phyloP scores from a whole-genome alignment of 2,329 filamentous ascomycete genomes.

The Fusarium luffae region DNA sequence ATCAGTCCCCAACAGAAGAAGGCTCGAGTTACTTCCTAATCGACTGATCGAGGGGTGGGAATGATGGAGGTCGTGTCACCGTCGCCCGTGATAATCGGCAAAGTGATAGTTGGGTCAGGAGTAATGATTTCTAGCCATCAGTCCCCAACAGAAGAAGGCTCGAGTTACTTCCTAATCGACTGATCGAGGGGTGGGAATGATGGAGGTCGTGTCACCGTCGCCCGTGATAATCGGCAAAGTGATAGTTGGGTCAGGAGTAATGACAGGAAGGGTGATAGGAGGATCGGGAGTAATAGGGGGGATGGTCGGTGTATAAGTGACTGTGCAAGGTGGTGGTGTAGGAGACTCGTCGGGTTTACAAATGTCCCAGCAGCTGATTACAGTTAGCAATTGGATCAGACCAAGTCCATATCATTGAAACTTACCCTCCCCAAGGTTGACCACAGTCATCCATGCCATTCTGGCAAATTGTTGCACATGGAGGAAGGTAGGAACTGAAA shows the following conservation, averaged over 20 bases:
- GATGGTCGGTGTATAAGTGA: constrained; percentile 29
- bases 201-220: background rate
- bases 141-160: background rate
- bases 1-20: background rate
- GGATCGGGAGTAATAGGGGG: background rate
- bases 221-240: background rate
- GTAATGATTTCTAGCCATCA: background rate
- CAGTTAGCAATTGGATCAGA: background rate
- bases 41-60: background rate
- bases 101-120: constrained; percentile 2
- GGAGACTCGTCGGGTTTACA: constrained; percentile 43
- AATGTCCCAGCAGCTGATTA: constrained; percentile 47
- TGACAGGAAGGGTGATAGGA: background rate
- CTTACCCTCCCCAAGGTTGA: constrained; percentile 45
- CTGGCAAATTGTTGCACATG: constrained; percentile 42
- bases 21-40: background rate
- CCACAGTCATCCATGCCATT: constrained; percentile 46
- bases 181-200: background rate
- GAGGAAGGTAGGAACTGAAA: background rate
- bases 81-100: background rate
- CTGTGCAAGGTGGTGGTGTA: constrained; percentile 35
- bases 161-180: background rate
- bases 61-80: background rate
- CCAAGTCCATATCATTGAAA: background rate
- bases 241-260: constrained; percentile 1